Evolutionary conservation across 352 stramenopile species (phyloP).

Genomic region (Plasmopara halstedii): DNA sequence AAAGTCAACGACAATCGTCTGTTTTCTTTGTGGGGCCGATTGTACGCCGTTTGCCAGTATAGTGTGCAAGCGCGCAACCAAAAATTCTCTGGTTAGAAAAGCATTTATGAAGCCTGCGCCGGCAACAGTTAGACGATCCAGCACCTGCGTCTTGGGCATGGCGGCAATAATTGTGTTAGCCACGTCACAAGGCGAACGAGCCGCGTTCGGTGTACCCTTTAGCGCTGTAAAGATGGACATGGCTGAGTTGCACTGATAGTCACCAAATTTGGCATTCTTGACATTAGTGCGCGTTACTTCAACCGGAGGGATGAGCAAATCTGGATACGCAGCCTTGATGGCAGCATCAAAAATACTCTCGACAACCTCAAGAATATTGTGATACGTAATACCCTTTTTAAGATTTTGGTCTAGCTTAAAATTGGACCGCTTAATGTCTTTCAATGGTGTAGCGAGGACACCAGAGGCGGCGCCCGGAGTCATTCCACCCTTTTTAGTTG

Average conservation of each 20-base stretch:
- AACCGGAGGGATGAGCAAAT: constrained; percentile 41
- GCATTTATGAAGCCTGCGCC: constrained; percentile 98
- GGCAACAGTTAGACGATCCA: constrained; percentile 89
- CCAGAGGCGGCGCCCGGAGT: constrained; percentile 5
- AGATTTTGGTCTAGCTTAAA: constrained; percentile 48
- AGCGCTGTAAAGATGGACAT: constrained; percentile 96
- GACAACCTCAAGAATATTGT: constrained; percentile 70
- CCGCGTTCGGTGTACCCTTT: constrained; percentile 80
- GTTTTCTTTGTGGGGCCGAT: constrained; percentile 70
- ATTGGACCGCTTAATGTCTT: constrained; percentile 21
- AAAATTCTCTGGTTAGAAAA: constrained; percentile 84
- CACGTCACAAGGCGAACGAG: constrained; percentile 76
- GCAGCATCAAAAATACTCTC: constrained; percentile 68
- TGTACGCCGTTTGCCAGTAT: constrained; percentile 74
- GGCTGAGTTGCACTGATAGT: constrained; percentile 98
- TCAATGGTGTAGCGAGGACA: constrained; percentile 6
- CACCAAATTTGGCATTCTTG: constrained; percentile 83
- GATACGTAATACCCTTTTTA: constrained; percentile 50
- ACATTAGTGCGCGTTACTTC: constrained; percentile 64
- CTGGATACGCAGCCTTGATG: constrained; percentile 63
- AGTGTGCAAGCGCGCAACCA: constrained; percentile 54
- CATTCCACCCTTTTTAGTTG: constrained; percentile 14
- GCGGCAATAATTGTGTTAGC: constrained; percentile 85
- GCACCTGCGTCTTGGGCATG: constrained; percentile 72
- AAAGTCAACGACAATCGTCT: constrained; percentile 77